These are phyloP conservation scores for Stemphylium lycopersici DNA, from an alignment of 2,329 filamentous ascomycete species.

Conservation along the genomic window DNA sequence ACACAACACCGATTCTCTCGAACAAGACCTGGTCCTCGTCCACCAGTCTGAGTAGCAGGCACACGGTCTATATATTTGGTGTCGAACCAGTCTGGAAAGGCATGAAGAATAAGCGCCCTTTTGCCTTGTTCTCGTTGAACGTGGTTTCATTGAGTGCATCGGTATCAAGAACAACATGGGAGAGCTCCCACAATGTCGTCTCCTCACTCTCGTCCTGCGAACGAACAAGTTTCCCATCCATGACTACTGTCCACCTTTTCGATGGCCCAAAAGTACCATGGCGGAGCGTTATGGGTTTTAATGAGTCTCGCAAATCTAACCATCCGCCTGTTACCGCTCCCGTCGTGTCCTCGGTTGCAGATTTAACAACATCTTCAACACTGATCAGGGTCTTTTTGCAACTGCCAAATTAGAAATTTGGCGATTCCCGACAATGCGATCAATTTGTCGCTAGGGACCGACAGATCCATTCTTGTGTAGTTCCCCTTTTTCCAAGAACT, in stretches of 20 bases:
- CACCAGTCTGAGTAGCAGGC: background rate
- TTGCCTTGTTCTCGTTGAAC: background rate
- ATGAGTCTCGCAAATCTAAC: slow-evolving; percentile 7
- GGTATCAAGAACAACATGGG: background rate
- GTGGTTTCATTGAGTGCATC: background rate
- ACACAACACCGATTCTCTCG: slow-evolving; percentile 1
- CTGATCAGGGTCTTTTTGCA: background rate
- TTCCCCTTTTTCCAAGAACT: background rate
- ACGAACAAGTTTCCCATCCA: background rate
- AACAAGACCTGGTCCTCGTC: background rate
- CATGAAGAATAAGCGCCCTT: slow-evolving; percentile 1
- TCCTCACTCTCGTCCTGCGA: background rate
- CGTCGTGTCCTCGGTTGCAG: slow-evolving; percentile 13
- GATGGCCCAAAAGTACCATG: background rate
- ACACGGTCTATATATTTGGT: too few relatives aligned
- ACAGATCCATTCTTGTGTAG: slow-evolving; percentile 1
- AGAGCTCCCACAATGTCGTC: background rate
- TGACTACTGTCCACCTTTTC: background rate
- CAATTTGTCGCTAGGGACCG: slow-evolving; percentile 12
- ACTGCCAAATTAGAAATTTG: background rate
- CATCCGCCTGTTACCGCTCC: slow-evolving; percentile 13
- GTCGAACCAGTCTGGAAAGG: background rate
- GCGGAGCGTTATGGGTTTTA: slow-evolving; percentile 1
- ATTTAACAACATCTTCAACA: slow-evolving; percentile 8
- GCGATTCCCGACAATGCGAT: slow-evolving; percentile 19